Conservation (phyloP, 345 rosid species). For the Schrenkiella parvula region DNA sequence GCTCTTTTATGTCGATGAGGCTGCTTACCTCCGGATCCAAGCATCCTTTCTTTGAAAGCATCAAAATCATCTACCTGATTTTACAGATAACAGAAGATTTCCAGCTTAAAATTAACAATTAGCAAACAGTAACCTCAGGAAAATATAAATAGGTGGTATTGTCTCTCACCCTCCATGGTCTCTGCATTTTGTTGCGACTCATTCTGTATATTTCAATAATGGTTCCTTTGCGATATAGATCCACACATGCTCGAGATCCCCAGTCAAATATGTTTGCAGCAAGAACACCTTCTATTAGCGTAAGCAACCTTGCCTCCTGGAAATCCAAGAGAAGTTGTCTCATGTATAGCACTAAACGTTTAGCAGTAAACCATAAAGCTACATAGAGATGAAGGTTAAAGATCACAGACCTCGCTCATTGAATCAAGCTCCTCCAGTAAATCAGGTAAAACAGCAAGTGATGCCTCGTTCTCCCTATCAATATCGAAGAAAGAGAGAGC, state of each 20-base stretch:
- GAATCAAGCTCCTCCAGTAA: slow-evolving; percentile 77
- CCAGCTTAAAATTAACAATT: neutral
- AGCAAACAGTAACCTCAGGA: neutral
- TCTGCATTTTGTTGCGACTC: slow-evolving; percentile 98
- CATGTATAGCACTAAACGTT: neutral
- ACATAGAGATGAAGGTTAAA: slow-evolving; percentile 7
- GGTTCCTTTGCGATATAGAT: slow-evolving; percentile 95
- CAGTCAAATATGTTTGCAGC: slow-evolving; percentile 99
- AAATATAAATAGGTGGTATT: neutral
- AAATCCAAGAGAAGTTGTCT: slow-evolving; percentile 14
- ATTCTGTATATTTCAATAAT: slow-evolving; percentile 97
- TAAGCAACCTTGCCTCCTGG: slow-evolving; percentile 90
- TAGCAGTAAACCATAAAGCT: neutral
- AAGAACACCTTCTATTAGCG: slow-evolving; percentile 89
- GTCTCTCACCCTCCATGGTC: slow-evolving; percentile 87
- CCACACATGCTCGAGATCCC: slow-evolving; percentile 99
- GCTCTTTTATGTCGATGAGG: slow-evolving; percentile 86
- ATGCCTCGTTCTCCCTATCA: slow-evolving; percentile 97
- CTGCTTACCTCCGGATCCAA: slow-evolving; percentile 59
- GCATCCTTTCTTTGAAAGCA: slow-evolving; percentile 79
- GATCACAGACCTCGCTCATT: slow-evolving; percentile 68
- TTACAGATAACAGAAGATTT: neutral
- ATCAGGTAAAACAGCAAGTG: slow-evolving; percentile 95
- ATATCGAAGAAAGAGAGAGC: slow-evolving; percentile 4
- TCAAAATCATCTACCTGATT: slow-evolving; percentile 94